Base-by-base conservation (phyloP, 768 basidiomycete genomes). In the Lyophyllum shimeji region DNA sequence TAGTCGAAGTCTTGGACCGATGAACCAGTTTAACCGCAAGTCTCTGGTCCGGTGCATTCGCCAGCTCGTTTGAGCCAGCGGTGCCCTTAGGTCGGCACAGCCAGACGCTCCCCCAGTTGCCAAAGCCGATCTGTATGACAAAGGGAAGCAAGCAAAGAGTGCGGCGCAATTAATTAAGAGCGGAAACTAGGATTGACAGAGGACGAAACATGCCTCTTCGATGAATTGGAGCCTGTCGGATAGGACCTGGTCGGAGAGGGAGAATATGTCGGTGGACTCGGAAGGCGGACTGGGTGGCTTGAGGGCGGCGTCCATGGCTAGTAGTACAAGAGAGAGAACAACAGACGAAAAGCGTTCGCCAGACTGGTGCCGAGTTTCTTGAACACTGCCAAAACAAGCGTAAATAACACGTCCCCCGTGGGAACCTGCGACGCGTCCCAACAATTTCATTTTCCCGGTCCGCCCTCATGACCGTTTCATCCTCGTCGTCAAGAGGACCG, bases 21-120 rank as follows among this genome's bases (percentile, higher is more conserved):
- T 95, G 93, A 0, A 99, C 95, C 37, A 99, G 82, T 74, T 99
- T 99, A 64, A 95, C 88, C 1, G 95, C 96, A 39, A 95, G 80
- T 65, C 86, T 86, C 62, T 75, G 78, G 49, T 77, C 78, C 40
- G 72, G 72, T 29, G 72, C 71, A 51, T 65, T 69, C 63, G 72
- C 62, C 52, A 75, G 61, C 55, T 69, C 66, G 55, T 76, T 72
- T 49, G 70, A 55, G 34, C 63, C 60, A 40, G 65, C 63, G 4
- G 78, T 68, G 46, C 67, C 63, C 70, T 84, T 90, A 57, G 86
- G 84, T 33, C 74, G 75, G 66, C 87, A 90, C 61, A 89, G 72
- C 91, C 90, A 93, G 59, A 94, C 92, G 67, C 87, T 89, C 34
- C 93, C 93, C 93, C 93, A 96, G 74, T 94, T 95, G 42, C 93